Evolutionary conservation across 371 early-diverging fungal genomes (phyloP).

Genomic region (Rhizopus delemar): DNA sequence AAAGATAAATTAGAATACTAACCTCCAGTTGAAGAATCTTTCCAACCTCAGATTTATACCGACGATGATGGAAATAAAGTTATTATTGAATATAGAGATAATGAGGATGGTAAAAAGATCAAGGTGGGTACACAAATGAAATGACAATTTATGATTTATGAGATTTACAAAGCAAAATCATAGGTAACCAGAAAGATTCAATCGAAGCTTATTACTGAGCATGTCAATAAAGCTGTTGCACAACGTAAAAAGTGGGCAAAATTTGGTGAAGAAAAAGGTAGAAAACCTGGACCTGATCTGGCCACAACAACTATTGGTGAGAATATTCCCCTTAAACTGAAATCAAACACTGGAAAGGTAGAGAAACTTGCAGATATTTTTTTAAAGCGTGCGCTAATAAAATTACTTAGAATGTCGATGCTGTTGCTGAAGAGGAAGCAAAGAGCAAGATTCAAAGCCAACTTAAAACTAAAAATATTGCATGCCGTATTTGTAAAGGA

Average conservation of each 20-base stretch:
- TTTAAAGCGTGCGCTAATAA: background rate
- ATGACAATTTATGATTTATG: too few species aligned
- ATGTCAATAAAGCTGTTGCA: constrained; percentile 89
- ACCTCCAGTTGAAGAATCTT: constrained; percentile 35
- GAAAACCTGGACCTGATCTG: constrained; percentile 84
- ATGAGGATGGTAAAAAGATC: constrained; percentile 88
- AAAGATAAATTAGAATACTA: background rate
- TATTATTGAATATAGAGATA: constrained; percentile 76
- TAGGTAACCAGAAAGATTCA: constrained; percentile 82
- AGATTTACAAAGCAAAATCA: too few species aligned
- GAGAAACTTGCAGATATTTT: background rate
- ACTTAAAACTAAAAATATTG: constrained; percentile 79
- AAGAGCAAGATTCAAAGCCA: constrained; percentile 43
- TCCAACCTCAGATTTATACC: constrained; percentile 58
- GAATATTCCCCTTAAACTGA: constrained; percentile 83
- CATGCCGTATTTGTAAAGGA: constrained; percentile 95
- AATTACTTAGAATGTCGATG: constrained; percentile 42
- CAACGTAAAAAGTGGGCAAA: constrained; percentile 86
- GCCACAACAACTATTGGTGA: constrained; percentile 90
- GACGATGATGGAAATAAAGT: constrained; percentile 86
- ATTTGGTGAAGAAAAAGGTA: constrained; percentile 77
- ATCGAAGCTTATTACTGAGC: constrained; percentile 75
- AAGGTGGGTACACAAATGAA: constrained; percentile 54
- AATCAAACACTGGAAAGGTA: constrained; percentile 61
- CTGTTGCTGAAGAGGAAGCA: constrained; percentile 61